Evolutionary conservation across 73 alveolate species (phyloP).

Genomic region (Paramecium tetraurelia): DNA sequence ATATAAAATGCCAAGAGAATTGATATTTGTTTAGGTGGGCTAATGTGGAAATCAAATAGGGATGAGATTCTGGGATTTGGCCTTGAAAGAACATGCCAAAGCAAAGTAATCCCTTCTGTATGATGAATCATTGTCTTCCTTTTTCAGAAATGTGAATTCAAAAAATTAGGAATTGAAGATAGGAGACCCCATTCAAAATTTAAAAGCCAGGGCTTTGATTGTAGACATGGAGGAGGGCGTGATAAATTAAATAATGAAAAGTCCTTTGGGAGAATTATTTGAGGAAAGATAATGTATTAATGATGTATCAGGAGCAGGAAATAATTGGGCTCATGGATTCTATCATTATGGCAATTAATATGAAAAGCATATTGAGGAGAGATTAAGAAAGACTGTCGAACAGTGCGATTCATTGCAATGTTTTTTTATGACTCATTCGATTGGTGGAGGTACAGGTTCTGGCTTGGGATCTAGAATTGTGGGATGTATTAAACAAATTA

Average conservation of each 20-base stretch:
- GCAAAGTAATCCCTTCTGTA: conserved; percentile 64
- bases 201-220: conserved; percentile 85
- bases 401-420: conserved; percentile 98
- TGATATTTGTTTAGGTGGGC: conserved; percentile 57
- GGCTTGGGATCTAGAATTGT: conserved; percentile 98
- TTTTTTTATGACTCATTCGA: conserved; percentile 95
- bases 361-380: conserved; percentile 86
- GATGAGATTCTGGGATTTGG: conserved; percentile 56
- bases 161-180: conserved; percentile 60
- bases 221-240: conserved; percentile 99
- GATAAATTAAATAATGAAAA: conserved; percentile 89
- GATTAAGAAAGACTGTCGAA: conserved; percentile 95
- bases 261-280: conserved; percentile 97
- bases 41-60: conserved; percentile 82
- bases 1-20: conserved; percentile 49
- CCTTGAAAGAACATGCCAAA: conserved; percentile 78
- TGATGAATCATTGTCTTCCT: conserved; percentile 88
- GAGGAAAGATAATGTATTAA: conserved; percentile 93
- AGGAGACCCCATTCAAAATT: conserved; percentile 70
- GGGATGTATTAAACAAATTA: conserved; percentile 34
- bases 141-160: conserved; percentile 91
- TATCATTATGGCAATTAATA: conserved; percentile 52
- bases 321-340: conserved; percentile 67
- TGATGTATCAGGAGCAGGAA: conserved; percentile 91
- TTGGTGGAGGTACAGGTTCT: conserved; percentile 99